These are phyloP conservation scores for Spathaspora boniae DNA, from an alignment of 805 yeast species.

Conservation along the genomic window DNA sequence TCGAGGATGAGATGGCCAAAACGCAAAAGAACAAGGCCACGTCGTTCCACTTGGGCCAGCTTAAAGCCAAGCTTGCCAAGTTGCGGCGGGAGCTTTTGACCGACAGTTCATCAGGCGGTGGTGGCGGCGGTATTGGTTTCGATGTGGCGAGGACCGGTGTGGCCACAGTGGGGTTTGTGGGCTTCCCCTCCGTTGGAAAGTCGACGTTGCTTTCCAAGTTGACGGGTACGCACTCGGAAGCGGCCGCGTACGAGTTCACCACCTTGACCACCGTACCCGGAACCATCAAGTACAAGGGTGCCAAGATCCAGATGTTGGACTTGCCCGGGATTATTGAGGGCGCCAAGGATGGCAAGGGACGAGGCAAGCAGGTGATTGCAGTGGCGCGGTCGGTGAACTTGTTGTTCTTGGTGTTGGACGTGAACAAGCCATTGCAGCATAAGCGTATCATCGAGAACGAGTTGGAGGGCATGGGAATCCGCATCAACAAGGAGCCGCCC, in stretches of 20 bases:
- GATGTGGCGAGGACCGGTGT: constrained; percentile 99
- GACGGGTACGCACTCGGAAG: constrained; percentile 96
- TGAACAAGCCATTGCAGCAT: constrained; percentile 92
- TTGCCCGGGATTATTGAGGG: constrained; percentile 89
- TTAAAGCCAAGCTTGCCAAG: constrained; percentile 94
- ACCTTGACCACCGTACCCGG: constrained; percentile 98
- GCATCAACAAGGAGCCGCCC: constrained; percentile 89
- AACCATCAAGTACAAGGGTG: constrained; percentile 92
- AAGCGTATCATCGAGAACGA: constrained; percentile 92
- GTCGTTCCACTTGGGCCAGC: constrained; percentile 93
- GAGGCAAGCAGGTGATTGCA: constrained; percentile 96
- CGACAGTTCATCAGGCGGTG: constrained; percentile 55
- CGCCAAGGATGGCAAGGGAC: constrained; percentile 87
- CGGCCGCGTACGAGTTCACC: constrained; percentile 97
- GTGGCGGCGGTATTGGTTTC: constrained; percentile 91
- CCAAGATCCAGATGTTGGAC: constrained; percentile 94
- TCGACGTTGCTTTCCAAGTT: constrained; percentile 81
- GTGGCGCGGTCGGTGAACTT: constrained; percentile 97
- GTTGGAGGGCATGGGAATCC: constrained; percentile 94
- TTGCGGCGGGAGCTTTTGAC: constrained; percentile 83
- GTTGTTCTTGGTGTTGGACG: constrained; percentile 90
- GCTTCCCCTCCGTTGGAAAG: constrained; percentile 95
- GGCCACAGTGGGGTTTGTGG: constrained; percentile 95
- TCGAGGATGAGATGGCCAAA: constrained; percentile 96
- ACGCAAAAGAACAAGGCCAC: constrained; percentile 99